phyloP scores from a whole-genome alignment of 2,329 filamentous ascomycete genomes.

The Cytospora paraplurivora region DNA sequence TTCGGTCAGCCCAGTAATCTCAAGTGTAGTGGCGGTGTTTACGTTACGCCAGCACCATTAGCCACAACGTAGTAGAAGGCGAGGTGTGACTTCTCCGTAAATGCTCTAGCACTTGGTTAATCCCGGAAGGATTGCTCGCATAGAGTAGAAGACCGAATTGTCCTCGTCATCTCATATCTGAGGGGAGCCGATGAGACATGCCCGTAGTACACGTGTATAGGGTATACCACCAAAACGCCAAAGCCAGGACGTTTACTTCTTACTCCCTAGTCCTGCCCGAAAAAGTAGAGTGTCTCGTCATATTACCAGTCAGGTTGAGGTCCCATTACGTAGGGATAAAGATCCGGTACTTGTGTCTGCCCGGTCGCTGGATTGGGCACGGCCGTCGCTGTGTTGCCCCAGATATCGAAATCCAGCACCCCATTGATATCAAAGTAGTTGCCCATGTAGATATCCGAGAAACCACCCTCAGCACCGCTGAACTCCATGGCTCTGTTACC shows the following conservation, averaged over 20 bases:
- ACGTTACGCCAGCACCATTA: not conserved
- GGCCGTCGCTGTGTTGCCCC: constrained; percentile 35
- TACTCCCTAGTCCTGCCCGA: not conserved
- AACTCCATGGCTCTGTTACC: constrained; percentile 13
- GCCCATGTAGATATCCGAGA: constrained; percentile 48
- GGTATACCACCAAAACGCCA: constrained; percentile 6
- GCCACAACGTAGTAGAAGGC: not conserved
- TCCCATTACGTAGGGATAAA: constrained; percentile 33
- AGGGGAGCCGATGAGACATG: constrained; percentile 15
- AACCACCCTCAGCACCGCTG: constrained; percentile 30
- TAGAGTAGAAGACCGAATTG: not conserved
- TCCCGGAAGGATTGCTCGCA: not conserved
- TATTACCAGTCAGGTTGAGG: constrained; percentile 32
- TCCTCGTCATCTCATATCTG: constrained; percentile 6
- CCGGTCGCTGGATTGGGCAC: constrained; percentile 7
- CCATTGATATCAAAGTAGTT: constrained; percentile 46
- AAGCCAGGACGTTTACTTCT: not conserved
- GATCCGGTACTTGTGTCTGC: constrained; percentile 9
- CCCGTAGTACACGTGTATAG: not conserved
- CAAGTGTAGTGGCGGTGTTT: not conserved
- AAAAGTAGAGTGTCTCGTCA: not conserved
- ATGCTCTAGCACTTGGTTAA: not conserved
- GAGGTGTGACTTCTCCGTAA: not conserved
- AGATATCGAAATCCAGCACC: constrained; percentile 51
- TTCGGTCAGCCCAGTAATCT: not conserved